phyloP scores from a whole-genome alignment of 1,284 basidiomycete species.

The Cryptococcus sp. region DNA sequence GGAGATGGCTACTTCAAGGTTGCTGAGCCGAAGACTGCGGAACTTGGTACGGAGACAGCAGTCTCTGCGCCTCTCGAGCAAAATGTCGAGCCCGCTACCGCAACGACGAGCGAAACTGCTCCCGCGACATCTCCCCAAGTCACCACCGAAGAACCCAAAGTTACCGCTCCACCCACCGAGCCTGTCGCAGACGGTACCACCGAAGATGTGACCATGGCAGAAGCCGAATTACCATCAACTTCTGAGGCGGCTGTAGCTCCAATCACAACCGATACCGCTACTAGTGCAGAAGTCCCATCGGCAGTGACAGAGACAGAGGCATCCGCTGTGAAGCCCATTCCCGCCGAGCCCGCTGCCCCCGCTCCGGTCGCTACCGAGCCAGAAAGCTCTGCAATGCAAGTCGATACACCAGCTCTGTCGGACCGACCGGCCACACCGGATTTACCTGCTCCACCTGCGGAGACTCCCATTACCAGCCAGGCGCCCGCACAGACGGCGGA shows the following conservation, averaged over 20 bases:
- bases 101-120: conserved; percentile 2
- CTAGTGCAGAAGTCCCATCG: not conserved
- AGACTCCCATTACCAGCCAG: not conserved
- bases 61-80: conserved; percentile 1
- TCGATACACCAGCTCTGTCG: not conserved
- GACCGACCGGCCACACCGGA: not conserved
- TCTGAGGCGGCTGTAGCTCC: not conserved
- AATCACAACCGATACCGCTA: not conserved
- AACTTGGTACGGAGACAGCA: not conserved
- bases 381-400: not conserved
- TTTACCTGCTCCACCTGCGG: not conserved
- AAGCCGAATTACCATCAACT: conserved; percentile 2
- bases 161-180: not conserved
- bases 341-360: not conserved
- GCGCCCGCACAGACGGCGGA: not conserved
- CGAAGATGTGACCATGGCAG: conserved; percentile 10
- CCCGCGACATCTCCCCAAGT: conserved; percentile 4
- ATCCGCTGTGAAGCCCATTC: not conserved
- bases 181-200: conserved; percentile 1
- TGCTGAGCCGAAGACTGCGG: not conserved
- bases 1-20: not conserved
- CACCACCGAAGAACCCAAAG: not conserved
- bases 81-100: not conserved
- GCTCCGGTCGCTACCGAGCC: not conserved
- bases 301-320: not conserved